Evolutionary conservation across 1,139 yeast genomes (phyloP), one percentile per base, ranked within the genome.

Genomic region (Sugiyamaella pinicola): DNA sequence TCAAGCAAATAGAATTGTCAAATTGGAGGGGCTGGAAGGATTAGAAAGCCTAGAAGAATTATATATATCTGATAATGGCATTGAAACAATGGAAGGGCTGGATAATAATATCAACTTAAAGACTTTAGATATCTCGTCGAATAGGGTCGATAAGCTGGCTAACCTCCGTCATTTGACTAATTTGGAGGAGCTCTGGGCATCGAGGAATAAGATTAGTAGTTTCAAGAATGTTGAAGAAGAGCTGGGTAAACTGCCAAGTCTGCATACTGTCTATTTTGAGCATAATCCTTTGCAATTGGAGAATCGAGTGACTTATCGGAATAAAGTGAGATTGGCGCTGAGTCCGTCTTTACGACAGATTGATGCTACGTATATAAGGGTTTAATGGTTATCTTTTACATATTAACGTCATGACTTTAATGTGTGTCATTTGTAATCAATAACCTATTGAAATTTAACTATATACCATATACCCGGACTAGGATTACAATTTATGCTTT

Each of bases 121-220:
- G 26, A 87, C 87, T 0, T 69, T 95, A 55, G 99, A 95, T 67
- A 78, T 95, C 18, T 85, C 97, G 0, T 80, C 87, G 1, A 95
- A 95, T 66, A 75, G 75, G 55, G 76, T 95, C 34, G 65, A 77
- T 4, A 76, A 78, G 50, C 72, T 95, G 49, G 84, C 82, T 54
- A 84, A 85, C 58, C 64, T 95, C 52, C 72, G 76, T 1, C 95
- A 87, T 63, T 76, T 93, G 58, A 69, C 63, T 0, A 69, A 85
- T 33, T 75, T 95, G 58, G 90, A 96, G 8, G 99, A 95, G 69
- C 75, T 95, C 51, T 95, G 99, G 99, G 90, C 95, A 29, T 87
- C 96, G 0, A 81, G 82, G 61, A 95, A 93, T 69, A 70, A 78
- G 63, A 70, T 95, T 26, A 78, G 81, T 29, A 75, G 80, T 42